Evolutionary conservation across 2,329 filamentous ascomycete genomes (phyloP), one percentile per base, ranked within the genome.

Genomic region (Elsinoe batatas): DNA sequence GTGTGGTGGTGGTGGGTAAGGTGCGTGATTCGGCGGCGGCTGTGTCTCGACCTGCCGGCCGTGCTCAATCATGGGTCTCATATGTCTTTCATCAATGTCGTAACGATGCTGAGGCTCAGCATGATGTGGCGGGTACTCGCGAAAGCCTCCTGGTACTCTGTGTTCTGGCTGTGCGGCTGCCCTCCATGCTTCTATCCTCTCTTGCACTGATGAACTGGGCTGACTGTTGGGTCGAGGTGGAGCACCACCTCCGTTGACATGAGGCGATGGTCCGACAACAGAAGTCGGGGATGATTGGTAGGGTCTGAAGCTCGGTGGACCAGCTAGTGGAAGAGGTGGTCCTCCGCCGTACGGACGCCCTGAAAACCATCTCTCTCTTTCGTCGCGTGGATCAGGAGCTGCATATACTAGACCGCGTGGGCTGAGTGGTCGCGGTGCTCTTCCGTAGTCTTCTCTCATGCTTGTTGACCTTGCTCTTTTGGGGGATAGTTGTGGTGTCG

Each of bases 401-500:
- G 32, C 47, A 13, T 56, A 57, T 22, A 46, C 22, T 3, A 42
- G 46, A 15, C 20, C 40, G 3, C 56, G 42, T 35, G 67, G 65
- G 51, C 64, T 67, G 11, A 58, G 49, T 8, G 63, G 62, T 33
- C 62, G 61, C 33, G 61, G 58, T 10, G 57, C 60, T 13, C 64
- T 61, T 26, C 60, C 62, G 26, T 59, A 54, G 13, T 60, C 62
- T 53, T 68, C 66, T 22, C 68, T 65, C 65, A 69, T 68, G 56
- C 67, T 69, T 33, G 66, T 64, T 8, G 68, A 66, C 47, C 68
- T 63, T 53, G 65, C 67, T 65, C 68, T 66, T 62, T 63, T 67
- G 26, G 68, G 75, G 18, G 75, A 77, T 38, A 74, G 72, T 43
- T 75, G 74, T 58, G 73, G 74, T 71, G 75, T 76, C 51, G 68